phyloP scores from a whole-genome alignment of 768 basidiomycete genomes.

The Trametes gibbosa region DNA sequence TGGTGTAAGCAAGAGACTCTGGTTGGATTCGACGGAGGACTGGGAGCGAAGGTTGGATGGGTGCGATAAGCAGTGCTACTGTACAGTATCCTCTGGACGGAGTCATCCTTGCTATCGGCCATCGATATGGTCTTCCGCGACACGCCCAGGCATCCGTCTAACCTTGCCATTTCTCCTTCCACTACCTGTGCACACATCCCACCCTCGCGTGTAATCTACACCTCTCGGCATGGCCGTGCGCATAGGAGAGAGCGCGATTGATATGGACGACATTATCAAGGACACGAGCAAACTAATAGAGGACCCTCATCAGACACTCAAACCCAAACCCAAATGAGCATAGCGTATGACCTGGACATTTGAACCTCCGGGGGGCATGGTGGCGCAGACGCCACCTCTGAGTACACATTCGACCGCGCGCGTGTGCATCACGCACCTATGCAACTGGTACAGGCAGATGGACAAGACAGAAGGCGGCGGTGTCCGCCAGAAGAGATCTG shows the following conservation, averaged over 20 bases:
- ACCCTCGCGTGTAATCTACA: too few species aligned
- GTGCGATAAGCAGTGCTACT: neutral
- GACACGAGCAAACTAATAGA: too few species aligned
- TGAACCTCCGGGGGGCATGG: too few species aligned
- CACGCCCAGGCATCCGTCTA: neutral
- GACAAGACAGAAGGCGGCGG: neutral
- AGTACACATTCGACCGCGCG: neutral
- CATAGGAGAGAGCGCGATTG: too few species aligned
- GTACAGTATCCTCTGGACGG: neutral
- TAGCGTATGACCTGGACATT: too few species aligned
- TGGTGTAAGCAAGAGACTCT: neutral
- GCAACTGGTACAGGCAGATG: neutral
- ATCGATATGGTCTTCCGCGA: neutral
- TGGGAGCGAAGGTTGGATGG: neutral
- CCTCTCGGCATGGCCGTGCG: too few species aligned
- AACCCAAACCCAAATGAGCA: too few species aligned
- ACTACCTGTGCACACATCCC: too few species aligned
- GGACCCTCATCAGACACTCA: too few species aligned
- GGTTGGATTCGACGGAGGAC: neutral
- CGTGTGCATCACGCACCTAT: neutral
- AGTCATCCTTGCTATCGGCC: neutral
- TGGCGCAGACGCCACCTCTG: too few species aligned
- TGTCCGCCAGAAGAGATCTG: neutral
- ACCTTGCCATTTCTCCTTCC: too few species aligned
- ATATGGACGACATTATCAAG: too few species aligned